Evolutionary conservation across 179 eudicot genomes (phyloP), one percentile per base, ranked within the genome.

Genomic region (Gypsophila paniculata): DNA sequence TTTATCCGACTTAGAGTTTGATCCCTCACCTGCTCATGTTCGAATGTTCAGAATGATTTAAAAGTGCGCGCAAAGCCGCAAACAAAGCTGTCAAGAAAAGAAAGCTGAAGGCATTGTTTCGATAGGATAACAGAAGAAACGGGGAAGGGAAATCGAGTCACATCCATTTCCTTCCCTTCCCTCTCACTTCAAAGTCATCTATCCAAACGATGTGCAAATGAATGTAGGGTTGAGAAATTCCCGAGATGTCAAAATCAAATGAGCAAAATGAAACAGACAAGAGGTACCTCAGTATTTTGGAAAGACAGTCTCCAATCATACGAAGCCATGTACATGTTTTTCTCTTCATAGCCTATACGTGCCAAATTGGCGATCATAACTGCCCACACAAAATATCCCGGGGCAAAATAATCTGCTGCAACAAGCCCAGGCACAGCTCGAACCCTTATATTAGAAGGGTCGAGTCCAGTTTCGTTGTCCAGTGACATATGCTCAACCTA

Each of bases 381-480:
- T 58, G 99, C 99, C 99, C 99, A 94, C 18, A 94, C 99, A 76
- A 91, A 94, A 73, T 94, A 94, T 64, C 99, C 99, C 29, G 96
- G 87, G 32, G 99, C 94, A 77, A 94, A 94, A 79, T 94, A 94
- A 82, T 94, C 97, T 44, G 99, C 99, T 23, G 99, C 99, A 46
- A 94, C 99, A 74, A 94, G 99, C 58, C 99, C 99, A 69, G 89
- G 83, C 42, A 90, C 97, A 22, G 97, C 84, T 76, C 99, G 85
- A 72, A 94, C 82, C 84, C 96, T 86, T 79, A 91, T 81, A 73
- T 86, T 86, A 62, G 92, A 79, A 68, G 95, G 97, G 82, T 94
- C 99, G 74, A 94, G 73, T 70, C 97, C 99, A 74, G 99, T 87
- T 79, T 91, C 99, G 72, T 94, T 94, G 84, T 94, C 89, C 73